Conservation (phyloP, 148 eudicot genomes). For the Polygonum maritimum region DNA sequence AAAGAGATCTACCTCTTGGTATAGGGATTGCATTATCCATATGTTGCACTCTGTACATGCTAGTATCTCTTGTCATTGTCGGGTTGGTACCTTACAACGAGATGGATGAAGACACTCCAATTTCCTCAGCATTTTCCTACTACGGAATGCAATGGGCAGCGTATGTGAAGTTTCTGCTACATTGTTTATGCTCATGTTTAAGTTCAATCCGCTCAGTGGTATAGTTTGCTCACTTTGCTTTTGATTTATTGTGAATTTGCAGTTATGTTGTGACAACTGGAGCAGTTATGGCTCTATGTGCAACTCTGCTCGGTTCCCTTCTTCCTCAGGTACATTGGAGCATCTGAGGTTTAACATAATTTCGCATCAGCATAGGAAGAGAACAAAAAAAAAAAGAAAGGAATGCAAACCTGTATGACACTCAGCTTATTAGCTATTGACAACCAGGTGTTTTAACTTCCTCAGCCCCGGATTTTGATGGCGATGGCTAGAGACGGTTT, state of each 20-base stretch:
- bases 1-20: slow-evolving; percentile 59
- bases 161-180: slow-evolving; percentile 27
- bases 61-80: slow-evolving; percentile 53
- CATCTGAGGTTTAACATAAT: background rate
- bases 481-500: slow-evolving; percentile 97
- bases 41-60: slow-evolving; percentile 58
- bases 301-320: slow-evolving; percentile 56
- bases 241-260: slow-evolving; percentile 9
- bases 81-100: slow-evolving; percentile 58
- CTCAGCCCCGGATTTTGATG: slow-evolving; percentile 86
- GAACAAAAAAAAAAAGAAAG: background rate
- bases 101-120: slow-evolving; percentile 62
- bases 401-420: background rate
- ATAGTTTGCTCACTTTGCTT: background rate
- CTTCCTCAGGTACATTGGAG: slow-evolving; percentile 55
- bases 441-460: slow-evolving; percentile 8
- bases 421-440: background rate
- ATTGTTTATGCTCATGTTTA: background rate
- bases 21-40: slow-evolving; percentile 44
- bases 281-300: slow-evolving; percentile 58
- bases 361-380: background rate
- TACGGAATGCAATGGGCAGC: slow-evolving; percentile 64
- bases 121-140: slow-evolving; percentile 60
- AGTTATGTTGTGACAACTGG: slow-evolving; percentile 61
- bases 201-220: background rate